phyloP scores from a whole-genome alignment of 73 alveolate species.

The Symbiodinium natans region DNA sequence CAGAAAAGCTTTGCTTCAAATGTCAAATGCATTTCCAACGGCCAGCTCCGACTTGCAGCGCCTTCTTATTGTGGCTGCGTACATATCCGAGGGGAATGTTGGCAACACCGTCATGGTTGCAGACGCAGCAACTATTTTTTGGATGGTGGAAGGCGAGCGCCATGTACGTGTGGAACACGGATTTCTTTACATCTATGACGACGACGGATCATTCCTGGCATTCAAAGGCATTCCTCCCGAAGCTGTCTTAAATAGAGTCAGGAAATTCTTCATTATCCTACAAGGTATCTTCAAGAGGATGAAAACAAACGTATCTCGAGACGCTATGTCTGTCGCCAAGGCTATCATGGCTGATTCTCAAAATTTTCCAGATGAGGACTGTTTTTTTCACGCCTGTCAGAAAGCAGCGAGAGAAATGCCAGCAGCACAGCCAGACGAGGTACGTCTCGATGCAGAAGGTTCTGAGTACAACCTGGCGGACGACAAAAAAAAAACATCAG shows the following conservation, averaged over 20 bases:
- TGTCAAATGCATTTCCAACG: not conserved
- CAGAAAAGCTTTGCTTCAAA: not conserved
- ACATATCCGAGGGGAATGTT: not conserved
- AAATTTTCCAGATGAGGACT: not conserved
- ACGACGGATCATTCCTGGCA: slow-evolving; percentile 26
- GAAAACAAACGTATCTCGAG: not conserved
- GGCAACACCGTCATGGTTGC: not conserved
- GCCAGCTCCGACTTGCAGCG: not conserved
- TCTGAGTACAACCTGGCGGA: not conserved
- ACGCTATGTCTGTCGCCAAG: not conserved
- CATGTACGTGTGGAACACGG: slow-evolving; percentile 16
- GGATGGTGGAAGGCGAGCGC: slow-evolving; percentile 33
- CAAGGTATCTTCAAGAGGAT: slow-evolving; percentile 13
- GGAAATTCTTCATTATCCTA: not conserved
- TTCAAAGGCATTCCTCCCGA: slow-evolving; percentile 36
- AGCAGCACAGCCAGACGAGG: not conserved
- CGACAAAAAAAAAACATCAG: not conserved
- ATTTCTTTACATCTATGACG: slow-evolving; percentile 18
- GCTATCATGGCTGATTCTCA: not conserved
- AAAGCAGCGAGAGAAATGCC: too few relatives aligned
- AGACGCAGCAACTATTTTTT: not conserved
- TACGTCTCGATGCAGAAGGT: not conserved
- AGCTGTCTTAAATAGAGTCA: slow-evolving; percentile 8
- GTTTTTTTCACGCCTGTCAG: too few relatives aligned
- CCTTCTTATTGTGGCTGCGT: not conserved